Evolutionary conservation across 164 flowering plant genomes (phyloP).

Genomic region (Dillenia suffruticosa): DNA sequence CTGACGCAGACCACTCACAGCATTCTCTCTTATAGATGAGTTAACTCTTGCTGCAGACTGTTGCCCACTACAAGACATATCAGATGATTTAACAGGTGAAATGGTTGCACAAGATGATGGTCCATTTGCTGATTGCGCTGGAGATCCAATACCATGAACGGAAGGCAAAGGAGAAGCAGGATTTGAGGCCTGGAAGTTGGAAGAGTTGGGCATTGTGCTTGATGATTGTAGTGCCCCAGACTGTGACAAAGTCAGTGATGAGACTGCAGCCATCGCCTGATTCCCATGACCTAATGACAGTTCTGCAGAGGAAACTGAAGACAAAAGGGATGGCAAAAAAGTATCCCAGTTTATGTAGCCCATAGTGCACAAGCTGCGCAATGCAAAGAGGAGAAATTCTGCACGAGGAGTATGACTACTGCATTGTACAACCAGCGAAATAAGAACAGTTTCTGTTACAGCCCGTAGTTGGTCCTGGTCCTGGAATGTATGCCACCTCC

Average conservation of each 20-base stretch:
- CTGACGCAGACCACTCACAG: conserved; percentile 77
- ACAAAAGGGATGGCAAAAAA: conserved; percentile 86
- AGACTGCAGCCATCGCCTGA: conserved; percentile 35
- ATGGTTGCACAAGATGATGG: conserved; percentile 41
- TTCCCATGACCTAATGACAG: conserved; percentile 51
- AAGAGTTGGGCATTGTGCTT: conserved; percentile 32
- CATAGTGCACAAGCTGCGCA: conserved; percentile 66
- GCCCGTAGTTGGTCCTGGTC: conserved; percentile 84
- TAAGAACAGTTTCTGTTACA: conserved; percentile 79
- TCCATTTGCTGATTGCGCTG: conserved; percentile 63
- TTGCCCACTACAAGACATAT: conserved; percentile 36
- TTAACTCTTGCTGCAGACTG: conserved; percentile 33
- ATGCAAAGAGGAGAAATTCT: conserved; percentile 85
- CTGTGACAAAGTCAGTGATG: conserved; percentile 49
- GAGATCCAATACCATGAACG: conserved; percentile 83
- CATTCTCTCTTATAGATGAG: conserved; percentile 43
- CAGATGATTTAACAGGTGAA: conserved; percentile 71
- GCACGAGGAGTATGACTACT: conserved; percentile 89
- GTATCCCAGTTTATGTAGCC: conserved; percentile 87
- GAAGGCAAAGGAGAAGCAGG: conserved; percentile 85
- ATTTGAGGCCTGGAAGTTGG: conserved; percentile 64
- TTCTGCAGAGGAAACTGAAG: conserved; percentile 75
- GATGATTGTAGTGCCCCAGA: conserved; percentile 49
- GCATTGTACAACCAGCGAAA: conserved; percentile 83
- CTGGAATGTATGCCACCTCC: conserved; percentile 30